Percentiles rank a stretch among this genome's conserved stretches.
These are phyloP conservation scores for Aspergillus fumigatus DNA, from an alignment of 2,329 filamentous ascomycete species.

Conservation along the genomic window DNA sequence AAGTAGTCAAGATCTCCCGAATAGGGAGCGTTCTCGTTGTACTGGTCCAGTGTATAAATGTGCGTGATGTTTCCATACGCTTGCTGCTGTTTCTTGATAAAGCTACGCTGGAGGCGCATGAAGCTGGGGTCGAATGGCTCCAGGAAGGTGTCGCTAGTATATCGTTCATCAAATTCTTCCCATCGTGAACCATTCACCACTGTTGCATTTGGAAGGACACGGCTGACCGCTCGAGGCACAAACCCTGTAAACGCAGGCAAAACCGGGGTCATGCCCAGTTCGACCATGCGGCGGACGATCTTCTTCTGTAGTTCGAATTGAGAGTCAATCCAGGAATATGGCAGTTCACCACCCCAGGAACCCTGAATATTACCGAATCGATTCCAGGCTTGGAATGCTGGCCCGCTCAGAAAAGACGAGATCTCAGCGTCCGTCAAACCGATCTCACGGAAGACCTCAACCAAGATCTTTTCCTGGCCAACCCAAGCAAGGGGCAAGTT, in stretches of 20 bases:
- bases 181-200: conserved; percentile 40
- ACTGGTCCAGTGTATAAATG: conserved; percentile 51
- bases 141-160: not conserved
- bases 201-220: conserved; percentile 40
- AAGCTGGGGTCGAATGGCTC: not conserved
- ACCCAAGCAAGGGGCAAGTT: conserved; percentile 52
- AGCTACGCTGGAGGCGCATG: conserved; percentile 22
- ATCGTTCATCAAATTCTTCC: not conserved
- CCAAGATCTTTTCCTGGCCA: conserved; percentile 48
- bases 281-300: conserved; percentile 48
- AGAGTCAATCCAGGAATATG: conserved; percentile 43
- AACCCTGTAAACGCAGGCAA: conserved; percentile 51
- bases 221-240: conserved; percentile 42
- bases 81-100: conserved; percentile 44
- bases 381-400: conserved; percentile 52
- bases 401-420: conserved; percentile 45
- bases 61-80: conserved; percentile 47
- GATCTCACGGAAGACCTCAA: conserved; percentile 46
- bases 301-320: conserved; percentile 48
- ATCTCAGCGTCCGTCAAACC: conserved; percentile 45
- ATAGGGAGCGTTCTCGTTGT: conserved; percentile 49
- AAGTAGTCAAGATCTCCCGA: conserved; percentile 45
- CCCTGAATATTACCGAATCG: conserved; percentile 53
- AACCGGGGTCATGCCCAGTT: conserved; percentile 51
- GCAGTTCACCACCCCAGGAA: conserved; percentile 45